phyloP scores from a whole-genome alignment of 2,329 filamentous ascomycete genomes.

The Neonectria ditissima region DNA sequence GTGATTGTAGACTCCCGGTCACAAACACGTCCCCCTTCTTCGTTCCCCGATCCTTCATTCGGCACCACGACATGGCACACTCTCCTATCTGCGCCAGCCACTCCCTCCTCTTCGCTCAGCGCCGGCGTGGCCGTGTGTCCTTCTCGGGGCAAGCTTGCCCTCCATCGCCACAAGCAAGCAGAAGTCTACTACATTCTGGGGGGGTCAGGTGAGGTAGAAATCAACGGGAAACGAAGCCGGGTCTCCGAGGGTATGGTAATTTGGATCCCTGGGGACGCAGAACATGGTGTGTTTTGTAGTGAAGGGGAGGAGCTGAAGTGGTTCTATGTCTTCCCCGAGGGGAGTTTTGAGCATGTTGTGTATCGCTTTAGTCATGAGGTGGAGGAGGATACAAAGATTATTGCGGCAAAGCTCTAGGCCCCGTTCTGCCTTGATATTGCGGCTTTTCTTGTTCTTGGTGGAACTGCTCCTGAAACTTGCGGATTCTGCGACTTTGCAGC shows the following conservation, averaged over 20 bases:
- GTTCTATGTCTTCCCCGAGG: conserved; percentile 43
- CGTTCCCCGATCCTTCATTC: conserved; percentile 22
- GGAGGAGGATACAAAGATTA: conserved; percentile 2
- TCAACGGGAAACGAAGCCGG: conserved; percentile 27
- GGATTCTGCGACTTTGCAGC: too few species aligned
- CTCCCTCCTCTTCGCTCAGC: conserved; percentile 26
- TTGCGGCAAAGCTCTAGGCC: conserved; percentile 23
- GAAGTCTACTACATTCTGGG: conserved; percentile 44
- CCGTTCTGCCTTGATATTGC: too few species aligned
- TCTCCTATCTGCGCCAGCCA: conserved; percentile 33
- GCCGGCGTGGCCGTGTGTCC: conserved; percentile 41
- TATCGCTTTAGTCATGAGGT: conserved; percentile 38
- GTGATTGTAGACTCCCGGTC: conserved; percentile 26
- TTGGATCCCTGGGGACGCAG: conserved; percentile 42
- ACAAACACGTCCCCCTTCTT: conserved; percentile 1
- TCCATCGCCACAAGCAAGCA: conserved; percentile 43
- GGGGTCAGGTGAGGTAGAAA: conserved; percentile 39
- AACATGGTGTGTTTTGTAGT: conserved; percentile 40
- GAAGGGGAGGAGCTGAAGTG: conserved; percentile 32
- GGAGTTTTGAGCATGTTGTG: conserved; percentile 38
- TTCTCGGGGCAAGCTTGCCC: conserved; percentile 33
- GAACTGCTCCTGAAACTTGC: too few species aligned
- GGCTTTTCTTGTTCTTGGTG: too few species aligned
- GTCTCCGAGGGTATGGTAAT: conserved; percentile 35
- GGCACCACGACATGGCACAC: conserved; percentile 42